Percentiles rank a stretch among this genome's conserved stretches.
phyloP scores from a whole-genome alignment of 805 yeast genomes.

The Jamesozyma jinghongensis region DNA sequence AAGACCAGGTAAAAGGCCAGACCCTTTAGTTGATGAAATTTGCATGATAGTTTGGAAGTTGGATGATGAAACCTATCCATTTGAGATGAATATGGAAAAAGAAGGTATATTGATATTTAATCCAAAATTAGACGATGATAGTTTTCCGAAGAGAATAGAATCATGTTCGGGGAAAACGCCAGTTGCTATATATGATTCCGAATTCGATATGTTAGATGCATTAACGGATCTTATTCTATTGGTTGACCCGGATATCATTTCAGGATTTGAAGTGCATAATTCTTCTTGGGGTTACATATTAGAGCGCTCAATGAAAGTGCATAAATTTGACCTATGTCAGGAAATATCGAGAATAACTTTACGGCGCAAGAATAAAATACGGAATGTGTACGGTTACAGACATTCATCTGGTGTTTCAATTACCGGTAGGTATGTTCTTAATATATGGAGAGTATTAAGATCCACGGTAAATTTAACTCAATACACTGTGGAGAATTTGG shows the following conservation, averaged over 20 bases:
- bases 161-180: slow-evolving; percentile 21
- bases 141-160: slow-evolving; percentile 6
- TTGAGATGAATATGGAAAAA: slow-evolving; percentile 28
- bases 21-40: slow-evolving; percentile 56
- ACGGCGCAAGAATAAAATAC: slow-evolving; percentile 42
- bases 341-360: slow-evolving; percentile 51
- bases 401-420: slow-evolving; percentile 63
- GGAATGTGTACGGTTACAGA: slow-evolving; percentile 73
- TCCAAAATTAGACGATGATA: slow-evolving; percentile 2
- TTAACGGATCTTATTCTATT: slow-evolving; percentile 47
- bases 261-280: slow-evolving; percentile 76
- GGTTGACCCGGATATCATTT: slow-evolving; percentile 79
- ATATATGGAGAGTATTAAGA: slow-evolving; percentile 73
- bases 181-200: slow-evolving; percentile 40
- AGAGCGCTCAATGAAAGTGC: slow-evolving; percentile 44
- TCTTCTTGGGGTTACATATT: slow-evolving; percentile 85
- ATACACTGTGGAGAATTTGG: slow-evolving; percentile 70
- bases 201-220: slow-evolving; percentile 47
- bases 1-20: slow-evolving; percentile 44
- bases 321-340: slow-evolving; percentile 45
- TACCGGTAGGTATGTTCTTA: slow-evolving; percentile 75
- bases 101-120: slow-evolving; percentile 32
- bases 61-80: slow-evolving; percentile 35
- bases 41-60: slow-evolving; percentile 55
- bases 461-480: slow-evolving; percentile 53